Conservation (phyloP, 768 basidiomycete genomes). For the Trametes cingulata region DNA sequence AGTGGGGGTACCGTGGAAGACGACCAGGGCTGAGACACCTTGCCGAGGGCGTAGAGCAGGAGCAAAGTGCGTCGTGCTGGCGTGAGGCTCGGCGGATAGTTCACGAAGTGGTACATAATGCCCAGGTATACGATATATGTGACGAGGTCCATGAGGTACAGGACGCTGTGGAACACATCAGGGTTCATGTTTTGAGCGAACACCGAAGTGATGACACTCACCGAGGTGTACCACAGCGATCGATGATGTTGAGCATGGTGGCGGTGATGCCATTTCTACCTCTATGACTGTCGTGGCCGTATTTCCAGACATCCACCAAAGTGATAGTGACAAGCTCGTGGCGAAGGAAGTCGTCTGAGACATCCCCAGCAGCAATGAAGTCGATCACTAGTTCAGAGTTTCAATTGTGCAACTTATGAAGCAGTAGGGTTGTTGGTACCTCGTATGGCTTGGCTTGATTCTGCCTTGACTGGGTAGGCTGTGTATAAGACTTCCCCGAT, state of each 20-base stretch:
- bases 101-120: conserved; percentile 37
- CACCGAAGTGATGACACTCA: conserved; percentile 26
- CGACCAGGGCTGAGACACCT: conserved; percentile 36
- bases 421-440: conserved; percentile 21
- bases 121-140: conserved; percentile 42
- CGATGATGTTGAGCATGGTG: conserved; percentile 32
- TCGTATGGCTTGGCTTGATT: conserved; percentile 18
- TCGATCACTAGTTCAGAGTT: conserved; percentile 41
- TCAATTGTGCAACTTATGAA: background rate
- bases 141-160: conserved; percentile 46
- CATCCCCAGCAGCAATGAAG: conserved; percentile 35
- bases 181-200: background rate
- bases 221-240: conserved; percentile 49
- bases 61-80: conserved; percentile 36
- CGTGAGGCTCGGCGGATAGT: conserved; percentile 27
- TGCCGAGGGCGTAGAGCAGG: conserved; percentile 41
- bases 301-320: conserved; percentile 43
- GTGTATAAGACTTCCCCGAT: conserved; percentile 53
- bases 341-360: conserved; percentile 38
- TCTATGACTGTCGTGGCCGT: conserved; percentile 26
- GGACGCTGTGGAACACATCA: conserved; percentile 34
- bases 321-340: conserved; percentile 45
- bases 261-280: conserved; percentile 2
- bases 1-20: conserved; percentile 36
- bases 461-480: conserved; percentile 39